phyloP scores from a whole-genome alignment of 257 asterid genomes.

The Primulina tabacum region DNA sequence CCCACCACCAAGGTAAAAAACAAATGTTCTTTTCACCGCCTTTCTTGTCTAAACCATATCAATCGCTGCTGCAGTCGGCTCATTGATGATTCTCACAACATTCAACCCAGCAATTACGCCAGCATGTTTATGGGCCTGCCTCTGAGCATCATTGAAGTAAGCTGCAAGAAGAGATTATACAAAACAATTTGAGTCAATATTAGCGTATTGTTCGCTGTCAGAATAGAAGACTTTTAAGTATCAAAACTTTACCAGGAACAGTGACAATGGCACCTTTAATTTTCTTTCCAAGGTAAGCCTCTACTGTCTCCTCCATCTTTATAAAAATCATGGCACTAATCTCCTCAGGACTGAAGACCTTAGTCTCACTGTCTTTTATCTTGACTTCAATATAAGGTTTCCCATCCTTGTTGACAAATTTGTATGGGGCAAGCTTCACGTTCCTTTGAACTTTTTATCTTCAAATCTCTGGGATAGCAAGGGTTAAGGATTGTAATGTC shows the following conservation, averaged over 20 bases:
- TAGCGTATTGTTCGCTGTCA: neutral
- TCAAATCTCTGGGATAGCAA: constrained; percentile 53
- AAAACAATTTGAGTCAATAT: constrained; percentile 18
- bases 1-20: constrained; percentile 98
- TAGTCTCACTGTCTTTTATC: constrained; percentile 76
- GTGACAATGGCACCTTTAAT: constrained; percentile 92
- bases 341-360: constrained; percentile 96
- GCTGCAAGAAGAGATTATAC: constrained; percentile 41
- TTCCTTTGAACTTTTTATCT: constrained; percentile 88
- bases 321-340: constrained; percentile 86
- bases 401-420: constrained; percentile 84
- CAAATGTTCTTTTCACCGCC: constrained; percentile 90
- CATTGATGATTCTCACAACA: constrained; percentile 86
- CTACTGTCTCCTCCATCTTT: constrained; percentile 94
- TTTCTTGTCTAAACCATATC: constrained; percentile 90
- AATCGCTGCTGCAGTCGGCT: constrained; percentile 96
- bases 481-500: neutral
- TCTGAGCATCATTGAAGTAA: constrained; percentile 93
- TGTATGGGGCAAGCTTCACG: constrained; percentile 84
- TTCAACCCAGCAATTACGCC: constrained; percentile 88
- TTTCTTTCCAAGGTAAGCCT: constrained; percentile 85
- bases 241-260: constrained; percentile 62
- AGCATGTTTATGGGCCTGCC: constrained; percentile 94
- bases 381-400: constrained; percentile 86
- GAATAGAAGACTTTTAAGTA: neutral